Percentiles rank a stretch among this genome's conserved stretches.
Evolutionary conservation across 176 grass and related monocot genomes (phyloP).

Genomic region (Otatea glauca): DNA sequence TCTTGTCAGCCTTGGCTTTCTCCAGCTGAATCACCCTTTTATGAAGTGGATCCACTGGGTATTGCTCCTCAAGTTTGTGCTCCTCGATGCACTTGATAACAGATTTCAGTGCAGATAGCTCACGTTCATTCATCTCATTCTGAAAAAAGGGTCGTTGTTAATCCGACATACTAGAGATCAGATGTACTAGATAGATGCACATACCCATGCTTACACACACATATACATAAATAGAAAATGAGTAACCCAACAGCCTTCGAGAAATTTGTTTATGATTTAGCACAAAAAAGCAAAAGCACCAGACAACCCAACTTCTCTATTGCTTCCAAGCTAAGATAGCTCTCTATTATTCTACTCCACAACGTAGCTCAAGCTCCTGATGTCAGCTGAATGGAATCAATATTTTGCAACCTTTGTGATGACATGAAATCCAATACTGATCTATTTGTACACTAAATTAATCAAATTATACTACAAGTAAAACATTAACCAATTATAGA

Average conservation of each 20-base stretch:
- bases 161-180: not conserved
- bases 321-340: slow-evolving; percentile 27
- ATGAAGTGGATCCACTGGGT: slow-evolving; percentile 71
- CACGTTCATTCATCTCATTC: slow-evolving; percentile 87
- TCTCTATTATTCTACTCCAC: slow-evolving; percentile 15
- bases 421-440: slow-evolving; percentile 6
- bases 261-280: not conserved
- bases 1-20: slow-evolving; percentile 97
- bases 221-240: not conserved
- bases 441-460: not conserved
- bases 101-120: slow-evolving; percentile 76
- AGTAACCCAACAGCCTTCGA: not conserved
- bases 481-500: not conserved
- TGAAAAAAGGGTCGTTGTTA: slow-evolving; percentile 38
- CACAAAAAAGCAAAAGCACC: not conserved
- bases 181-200: not conserved
- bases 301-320: slow-evolving; percentile 9
- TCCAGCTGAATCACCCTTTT: slow-evolving; percentile 82
- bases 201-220: not conserved
- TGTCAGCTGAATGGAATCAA: not conserved
- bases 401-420: slow-evolving; percentile 14
- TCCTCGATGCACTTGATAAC: slow-evolving; percentile 92
- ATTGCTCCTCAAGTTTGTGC: slow-evolving; percentile 88
- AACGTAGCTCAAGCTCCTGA: not conserved
- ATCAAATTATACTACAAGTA: not conserved